phyloP scores from a whole-genome alignment of 2,329 filamentous ascomycete genomes.

The Bipolaris sorokiniana region DNA sequence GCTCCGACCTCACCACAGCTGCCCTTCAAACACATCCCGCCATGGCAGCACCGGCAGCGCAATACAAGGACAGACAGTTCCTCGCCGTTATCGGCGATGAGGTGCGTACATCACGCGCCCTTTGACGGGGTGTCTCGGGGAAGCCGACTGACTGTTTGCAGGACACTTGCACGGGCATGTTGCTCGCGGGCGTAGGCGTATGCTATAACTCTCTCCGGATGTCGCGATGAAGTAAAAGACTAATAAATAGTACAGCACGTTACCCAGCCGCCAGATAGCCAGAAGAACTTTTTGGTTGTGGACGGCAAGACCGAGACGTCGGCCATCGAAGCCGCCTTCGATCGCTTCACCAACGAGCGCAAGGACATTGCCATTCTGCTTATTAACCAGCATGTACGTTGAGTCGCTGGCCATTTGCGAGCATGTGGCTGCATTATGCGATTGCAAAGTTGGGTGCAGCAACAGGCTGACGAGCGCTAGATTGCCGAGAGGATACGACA shows the following conservation, averaged over 20 bases:
- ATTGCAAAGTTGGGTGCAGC: too few relatives aligned
- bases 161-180: conserved; percentile 94
- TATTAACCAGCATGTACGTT: conserved; percentile 92
- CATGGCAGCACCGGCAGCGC: conserved; percentile 66
- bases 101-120: conserved; percentile 56
- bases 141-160: conserved; percentile 51
- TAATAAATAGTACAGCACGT: conserved; percentile 71
- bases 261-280: conserved; percentile 81
- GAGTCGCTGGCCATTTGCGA: background rate
- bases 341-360: conserved; percentile 82
- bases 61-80: conserved; percentile 85
- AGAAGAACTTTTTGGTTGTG: conserved; percentile 98
- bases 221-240: background rate
- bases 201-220: conserved; percentile 35
- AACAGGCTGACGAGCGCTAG: conserved; percentile 55
- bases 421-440: background rate
- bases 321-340: conserved; percentile 87
- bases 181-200: conserved; percentile 95
- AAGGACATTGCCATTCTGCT: conserved; percentile 97
- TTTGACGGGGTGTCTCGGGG: background rate
- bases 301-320: conserved; percentile 90
- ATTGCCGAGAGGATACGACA: conserved; percentile 93
- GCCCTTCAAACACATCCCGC: conserved; percentile 24
- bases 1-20: conserved; percentile 29
- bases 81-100: conserved; percentile 98